Conservation (phyloP, 2,329 filamentous ascomycete genomes). For the Ceratocystis variospora region DNA sequence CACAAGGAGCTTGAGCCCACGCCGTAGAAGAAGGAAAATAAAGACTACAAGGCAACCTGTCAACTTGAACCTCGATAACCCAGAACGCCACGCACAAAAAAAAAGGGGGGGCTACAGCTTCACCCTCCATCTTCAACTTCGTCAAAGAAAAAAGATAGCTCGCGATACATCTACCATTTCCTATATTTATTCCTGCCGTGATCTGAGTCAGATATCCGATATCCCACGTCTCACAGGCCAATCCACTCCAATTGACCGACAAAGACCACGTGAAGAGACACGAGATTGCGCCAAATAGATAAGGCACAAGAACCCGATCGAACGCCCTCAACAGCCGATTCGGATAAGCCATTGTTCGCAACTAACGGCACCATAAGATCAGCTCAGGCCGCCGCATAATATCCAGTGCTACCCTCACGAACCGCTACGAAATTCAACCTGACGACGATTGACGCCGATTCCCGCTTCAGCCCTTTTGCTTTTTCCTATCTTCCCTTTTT, state of each 20-base stretch:
- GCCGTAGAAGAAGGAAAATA: not conserved
- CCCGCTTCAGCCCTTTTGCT: not conserved
- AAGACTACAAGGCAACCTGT: constrained; percentile 6
- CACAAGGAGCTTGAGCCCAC: too few relatives aligned
- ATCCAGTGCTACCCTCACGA: not conserved
- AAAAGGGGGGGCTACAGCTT: constrained; percentile 1
- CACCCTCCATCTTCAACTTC: not conserved
- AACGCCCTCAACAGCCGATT: too few relatives aligned
- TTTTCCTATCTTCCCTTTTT: not conserved
- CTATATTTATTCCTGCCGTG: too few relatives aligned
- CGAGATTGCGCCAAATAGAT: too few relatives aligned
- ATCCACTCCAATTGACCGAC: too few relatives aligned
- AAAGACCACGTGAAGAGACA: too few relatives aligned
- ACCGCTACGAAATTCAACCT: not conserved
- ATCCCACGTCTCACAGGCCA: too few relatives aligned
- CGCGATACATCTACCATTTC: not conserved
- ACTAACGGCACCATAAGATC: too few relatives aligned
- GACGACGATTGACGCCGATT: not conserved
- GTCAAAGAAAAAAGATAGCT: not conserved
- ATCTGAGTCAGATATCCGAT: too few relatives aligned
- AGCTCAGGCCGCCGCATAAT: too few relatives aligned
- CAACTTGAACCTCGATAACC: constrained; percentile 4
- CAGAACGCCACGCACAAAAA: not conserved
- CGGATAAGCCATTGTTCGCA: too few relatives aligned
- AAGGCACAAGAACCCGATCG: too few relatives aligned